Conservation (phyloP, 768 basidiomycete species). For the Hygrophorus russula region DNA sequence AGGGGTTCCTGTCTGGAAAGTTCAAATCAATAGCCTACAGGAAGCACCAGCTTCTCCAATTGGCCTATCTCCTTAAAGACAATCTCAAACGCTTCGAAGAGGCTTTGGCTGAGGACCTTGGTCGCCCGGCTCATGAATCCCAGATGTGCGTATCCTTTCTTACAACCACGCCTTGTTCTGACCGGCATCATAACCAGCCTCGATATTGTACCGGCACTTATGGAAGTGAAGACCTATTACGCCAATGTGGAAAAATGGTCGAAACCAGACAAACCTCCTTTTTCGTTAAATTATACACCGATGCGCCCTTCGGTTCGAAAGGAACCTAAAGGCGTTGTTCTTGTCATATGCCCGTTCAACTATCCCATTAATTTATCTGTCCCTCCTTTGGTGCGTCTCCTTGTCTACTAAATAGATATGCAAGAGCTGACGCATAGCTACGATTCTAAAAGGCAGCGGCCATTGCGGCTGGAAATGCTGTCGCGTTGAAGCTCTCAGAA, state of each 20-base stretch:
- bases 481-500: slow-evolving; percentile 71
- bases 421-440: background rate
- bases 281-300: slow-evolving; percentile 41
- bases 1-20: slow-evolving; percentile 57
- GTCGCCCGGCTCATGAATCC: slow-evolving; percentile 48
- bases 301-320: slow-evolving; percentile 59
- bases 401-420: background rate
- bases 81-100: slow-evolving; percentile 50
- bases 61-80: slow-evolving; percentile 66
- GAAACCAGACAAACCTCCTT: slow-evolving; percentile 45
- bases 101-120: slow-evolving; percentile 51
- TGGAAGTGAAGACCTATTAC: slow-evolving; percentile 42
- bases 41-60: slow-evolving; percentile 65
- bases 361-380: slow-evolving; percentile 56
- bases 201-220: slow-evolving; percentile 45
- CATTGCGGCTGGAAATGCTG: slow-evolving; percentile 68
- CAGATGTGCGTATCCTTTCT: slow-evolving; percentile 26
- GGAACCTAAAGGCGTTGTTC: slow-evolving; percentile 65
- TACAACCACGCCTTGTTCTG: background rate
- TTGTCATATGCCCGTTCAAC: slow-evolving; percentile 68
- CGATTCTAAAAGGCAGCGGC: slow-evolving; percentile 40
- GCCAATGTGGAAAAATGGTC: slow-evolving; percentile 67
- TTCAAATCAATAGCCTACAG: slow-evolving; percentile 55
- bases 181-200: slow-evolving; percentile 30
- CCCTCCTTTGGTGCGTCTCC: slow-evolving; percentile 40